Conservation (phyloP, 345 rosid genomes). For the Gossypium raimondii region DNA sequence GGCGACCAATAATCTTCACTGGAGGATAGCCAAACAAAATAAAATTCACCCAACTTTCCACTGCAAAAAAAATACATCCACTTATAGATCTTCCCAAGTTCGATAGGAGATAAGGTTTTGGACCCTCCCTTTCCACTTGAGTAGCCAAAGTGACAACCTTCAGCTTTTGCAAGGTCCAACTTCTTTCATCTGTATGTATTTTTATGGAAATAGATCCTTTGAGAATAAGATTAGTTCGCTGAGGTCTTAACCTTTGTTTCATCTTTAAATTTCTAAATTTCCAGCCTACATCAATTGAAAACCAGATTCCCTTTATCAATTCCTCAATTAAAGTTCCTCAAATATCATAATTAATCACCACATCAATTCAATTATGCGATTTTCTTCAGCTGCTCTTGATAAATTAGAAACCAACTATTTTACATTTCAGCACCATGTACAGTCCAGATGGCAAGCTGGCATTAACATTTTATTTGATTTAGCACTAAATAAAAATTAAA, state of each 20-base stretch:
- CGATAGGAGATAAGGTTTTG: background rate
- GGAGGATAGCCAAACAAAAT: background rate
- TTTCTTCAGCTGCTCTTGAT: background rate
- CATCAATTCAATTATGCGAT: background rate
- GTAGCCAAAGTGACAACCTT: background rate
- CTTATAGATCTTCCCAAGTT: background rate
- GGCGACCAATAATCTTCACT: background rate
- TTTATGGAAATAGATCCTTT: background rate
- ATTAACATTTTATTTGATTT: background rate
- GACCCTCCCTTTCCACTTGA: background rate
- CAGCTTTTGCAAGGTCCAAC: background rate
- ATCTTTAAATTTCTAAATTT: background rate
- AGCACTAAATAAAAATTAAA: background rate
- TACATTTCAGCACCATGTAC: background rate
- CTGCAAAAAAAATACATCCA: background rate
- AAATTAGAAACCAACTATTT: background rate
- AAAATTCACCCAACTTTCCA: background rate
- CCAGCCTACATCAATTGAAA: background rate
- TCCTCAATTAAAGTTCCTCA: background rate
- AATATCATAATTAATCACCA: conserved; percentile 1
- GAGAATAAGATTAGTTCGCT: background rate
- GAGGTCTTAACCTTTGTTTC: background rate
- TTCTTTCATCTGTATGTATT: background rate
- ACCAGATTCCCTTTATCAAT: background rate
- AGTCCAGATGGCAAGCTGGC: background rate